Base-by-base conservation (phyloP, 441 rosid species). In the Aquilaria agallochum region DNA sequence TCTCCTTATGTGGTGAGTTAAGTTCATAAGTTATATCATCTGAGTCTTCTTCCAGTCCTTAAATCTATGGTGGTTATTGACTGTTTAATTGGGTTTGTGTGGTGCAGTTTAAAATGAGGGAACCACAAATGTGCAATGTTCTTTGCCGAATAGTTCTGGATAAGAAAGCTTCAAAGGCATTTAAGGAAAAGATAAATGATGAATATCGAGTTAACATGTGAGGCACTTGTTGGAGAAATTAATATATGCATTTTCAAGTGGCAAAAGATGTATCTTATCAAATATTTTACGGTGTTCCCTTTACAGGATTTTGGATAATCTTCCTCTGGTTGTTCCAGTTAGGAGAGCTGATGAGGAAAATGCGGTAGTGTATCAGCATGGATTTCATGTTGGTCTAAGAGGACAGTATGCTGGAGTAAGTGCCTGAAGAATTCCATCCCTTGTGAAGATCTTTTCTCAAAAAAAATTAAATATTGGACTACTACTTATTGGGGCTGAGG, bases 241-340 rank as follows among this genome's bases (percentile, higher is more conserved):
- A 10, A 53, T 53, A 10, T 59, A 31, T 66, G 53, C 13, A 6
- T 46, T 20, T 59, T 10, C 31, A 62, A 33, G 6, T 42, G 42
- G 58, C 10, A 40, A 15, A 40, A 45, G 15, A 30, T 63, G 34
- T 10, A 45, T 52, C 5, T 70, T 45, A 40, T 5, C 10, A 40
- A 2, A 40, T 40, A 40, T 40, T 40, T 8, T 8, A 47, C 58
- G 62, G 57, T 66, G 48, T 70, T n/a, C 47, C 67, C 57, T 15
- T 51, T 11, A 67, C 76, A 94, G 97, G 98, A 94, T 88, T 73
- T 83, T 94, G 85, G 98, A 94, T 66, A 94, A 90, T 70, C 98
- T 93, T 79, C 97, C 98, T 15, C 53, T 93, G 68, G 97, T 90
- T 74, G 84, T 88, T 59, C 96, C 90, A 2, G 66, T 80, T 62